Base-by-base conservation (phyloP, 768 basidiomycete species). In the Lyophyllum atratum region DNA sequence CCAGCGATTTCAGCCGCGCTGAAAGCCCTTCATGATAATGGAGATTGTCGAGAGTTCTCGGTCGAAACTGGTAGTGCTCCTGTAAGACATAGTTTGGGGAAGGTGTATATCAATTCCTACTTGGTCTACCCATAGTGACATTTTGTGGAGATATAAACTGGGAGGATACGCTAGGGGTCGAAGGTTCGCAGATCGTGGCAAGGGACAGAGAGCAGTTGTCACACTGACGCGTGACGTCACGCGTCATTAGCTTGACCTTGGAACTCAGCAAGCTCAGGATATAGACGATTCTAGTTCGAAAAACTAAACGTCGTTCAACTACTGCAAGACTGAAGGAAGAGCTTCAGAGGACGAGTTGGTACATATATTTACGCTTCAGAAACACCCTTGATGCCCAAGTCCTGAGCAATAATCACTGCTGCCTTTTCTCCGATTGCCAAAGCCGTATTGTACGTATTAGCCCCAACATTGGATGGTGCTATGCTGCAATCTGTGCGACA, bases 21-120 rank as follows among this genome's bases (percentile, higher is more conserved):
- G 95, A 92, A 29, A 99, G 85, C 40, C 81, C 83, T 31, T 78
- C 70, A 68, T 98, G 96, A 71, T 99, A 98, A 67, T 95, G 88
- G 52, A 99, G 85, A 25, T 89, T 86, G 62, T 91, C 87, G 17
- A 99, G 83, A 1, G 86, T 80, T 58, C 86, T 83, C 10, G 96
- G 96, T 49, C 96, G 89, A 68, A 90, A 92, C 92, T 96, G 26
- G 17, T 5, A 31, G n/a, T 3, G 37, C 26, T 63, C 21, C 58
- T 43, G 25, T 53, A 5, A 19, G 37, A 26, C 15, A 49, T 17
- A 2, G 19, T 28, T 4, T 2, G 22, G 33, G n/a, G 3, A 26
- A 21, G 26, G 40, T 14, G 46, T 15, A 26, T 7, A 49, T 49
- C 0, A 58, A 59, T 52, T 57, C 63, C 46, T 56, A 84, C 84